Evolutionary conservation across 2,329 filamentous ascomycete genomes (phyloP).

Genomic region (Harringtonia lauricola): DNA sequence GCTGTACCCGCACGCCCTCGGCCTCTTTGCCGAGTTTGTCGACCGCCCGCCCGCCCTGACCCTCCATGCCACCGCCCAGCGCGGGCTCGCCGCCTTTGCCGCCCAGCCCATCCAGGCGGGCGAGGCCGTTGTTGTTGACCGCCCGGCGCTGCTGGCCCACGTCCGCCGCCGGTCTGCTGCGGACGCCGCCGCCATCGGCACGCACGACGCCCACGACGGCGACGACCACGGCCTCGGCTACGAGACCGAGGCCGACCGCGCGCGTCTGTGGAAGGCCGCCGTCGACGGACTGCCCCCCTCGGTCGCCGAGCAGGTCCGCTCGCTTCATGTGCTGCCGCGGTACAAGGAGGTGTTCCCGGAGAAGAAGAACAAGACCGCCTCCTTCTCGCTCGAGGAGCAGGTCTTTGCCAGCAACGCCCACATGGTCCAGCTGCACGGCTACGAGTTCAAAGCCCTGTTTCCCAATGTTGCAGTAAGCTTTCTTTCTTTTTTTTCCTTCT

Average conservation of each 20-base stretch:
- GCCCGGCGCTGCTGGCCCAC: conserved; percentile 17
- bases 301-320: background rate
- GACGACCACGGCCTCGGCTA: conserved; percentile 8
- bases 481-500: background rate
- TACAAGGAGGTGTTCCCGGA: background rate
- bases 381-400: conserved; percentile 20
- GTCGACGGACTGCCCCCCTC: conserved; percentile 5
- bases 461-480: conserved; percentile 10
- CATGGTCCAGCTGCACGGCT: conserved; percentile 14
- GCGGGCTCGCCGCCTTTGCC: conserved; percentile 20
- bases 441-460: conserved; percentile 12
- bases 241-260: conserved; percentile 2
- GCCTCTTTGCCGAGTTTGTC: background rate
- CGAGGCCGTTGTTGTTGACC: conserved; percentile 20
- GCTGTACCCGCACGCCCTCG: background rate
- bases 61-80: background rate
- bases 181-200: background rate
- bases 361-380: background rate
- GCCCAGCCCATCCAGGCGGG: conserved; percentile 17
- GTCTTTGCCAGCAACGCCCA: conserved; percentile 22
- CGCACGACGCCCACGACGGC: conserved; percentile 5
- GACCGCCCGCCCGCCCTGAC: background rate
- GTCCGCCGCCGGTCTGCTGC: background rate
- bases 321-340: conserved; percentile 3
- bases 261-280: conserved; percentile 1